phyloP scores from a whole-genome alignment of 768 basidiomycete species.

The Podaxis sp. region DNA sequence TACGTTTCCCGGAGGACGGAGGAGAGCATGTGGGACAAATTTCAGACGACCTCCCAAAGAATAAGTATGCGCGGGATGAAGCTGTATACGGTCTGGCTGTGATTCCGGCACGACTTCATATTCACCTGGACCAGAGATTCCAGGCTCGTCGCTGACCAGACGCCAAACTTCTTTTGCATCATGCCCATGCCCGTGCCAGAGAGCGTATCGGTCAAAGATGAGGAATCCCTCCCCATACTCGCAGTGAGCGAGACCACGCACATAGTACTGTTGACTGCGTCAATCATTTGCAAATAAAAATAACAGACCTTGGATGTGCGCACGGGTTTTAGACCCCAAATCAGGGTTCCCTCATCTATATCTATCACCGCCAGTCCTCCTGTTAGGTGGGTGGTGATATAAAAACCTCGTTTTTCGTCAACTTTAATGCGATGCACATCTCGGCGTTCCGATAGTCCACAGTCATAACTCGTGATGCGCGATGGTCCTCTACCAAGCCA shows the following conservation, averaged over 20 bases:
- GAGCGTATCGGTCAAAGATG: slow-evolving; percentile 57
- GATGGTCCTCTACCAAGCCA: slow-evolving; percentile 55
- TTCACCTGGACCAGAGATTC: neutral
- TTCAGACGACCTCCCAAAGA: neutral
- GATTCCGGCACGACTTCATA: slow-evolving; percentile 10
- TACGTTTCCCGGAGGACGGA: slow-evolving; percentile 9
- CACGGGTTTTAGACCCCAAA: slow-evolving; percentile 65
- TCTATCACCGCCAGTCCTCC: slow-evolving; percentile 62
- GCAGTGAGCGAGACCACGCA: slow-evolving; percentile 57
- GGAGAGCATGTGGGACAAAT: slow-evolving; percentile 14
- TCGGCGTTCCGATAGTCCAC: slow-evolving; percentile 29
- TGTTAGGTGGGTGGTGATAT: slow-evolving; percentile 49
- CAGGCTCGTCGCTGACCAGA: slow-evolving; percentile 26
- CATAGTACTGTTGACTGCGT: slow-evolving; percentile 25
- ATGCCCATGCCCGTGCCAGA: neutral
- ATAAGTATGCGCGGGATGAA: neutral
- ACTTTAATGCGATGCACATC: slow-evolving; percentile 73
- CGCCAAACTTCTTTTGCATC: slow-evolving; percentile 71
- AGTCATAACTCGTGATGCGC: slow-evolving; percentile 29
- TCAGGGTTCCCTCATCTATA: slow-evolving; percentile 36
- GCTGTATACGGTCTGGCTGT: slow-evolving; percentile 12
- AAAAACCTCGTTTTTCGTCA: slow-evolving; percentile 55
- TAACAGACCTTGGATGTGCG: neutral
- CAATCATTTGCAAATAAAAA: neutral
- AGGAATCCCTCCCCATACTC: slow-evolving; percentile 73